Base-by-base conservation (phyloP, 1,284 basidiomycete genomes). In the Ganoderma multipileum region DNA sequence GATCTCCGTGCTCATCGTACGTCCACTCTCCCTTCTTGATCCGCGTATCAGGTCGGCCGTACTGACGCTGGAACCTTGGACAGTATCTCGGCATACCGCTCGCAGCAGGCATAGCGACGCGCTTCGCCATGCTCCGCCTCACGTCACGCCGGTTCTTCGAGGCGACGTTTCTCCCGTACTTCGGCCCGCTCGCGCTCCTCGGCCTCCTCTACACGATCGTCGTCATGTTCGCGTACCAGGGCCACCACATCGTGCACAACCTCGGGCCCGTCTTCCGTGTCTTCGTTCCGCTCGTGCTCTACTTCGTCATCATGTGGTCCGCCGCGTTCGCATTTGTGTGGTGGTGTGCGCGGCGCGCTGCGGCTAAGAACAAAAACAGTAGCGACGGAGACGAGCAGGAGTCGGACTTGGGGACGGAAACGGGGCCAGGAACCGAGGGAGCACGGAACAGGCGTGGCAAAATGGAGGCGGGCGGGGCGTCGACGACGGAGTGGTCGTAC, bases 261-360 rank as follows among this genome's bases (percentile, higher is more conserved):
- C 83, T 95, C 61, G 89, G 92, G 0, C 85, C 86, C 5, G 91
- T 94, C 1, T 94, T 95, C 79, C 86, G 93, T 14, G 88, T 92
- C 0, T 89, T 93, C 71, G 94, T 95, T 1, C 95, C 95, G 0
- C 86, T 95, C 80, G 81, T 93, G 39, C 79, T 92, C 42, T 96
- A 96, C 81, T 96, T 95, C 77, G 72, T 86, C 30, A 80, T 95
- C 77, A 93, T 95, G 88, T 95, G 93, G 92, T 83, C 83, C 2
- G 78, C 82, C 1, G 86, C 90, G 0, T 94, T 95, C 73, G 80
- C 78, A 42, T 74, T 89, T 18, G 80, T 93, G 20, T 89, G 84
- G 76, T 83, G 80, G 70, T 80, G 92, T 23, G 76, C 62, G 28
- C 61, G 66, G 39, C 64, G 66, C 4, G 66, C 52, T 11, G 20